Evolutionary conservation across 768 basidiomycete species (phyloP).

Genomic region (Neoboletus brunneissimus): DNA sequence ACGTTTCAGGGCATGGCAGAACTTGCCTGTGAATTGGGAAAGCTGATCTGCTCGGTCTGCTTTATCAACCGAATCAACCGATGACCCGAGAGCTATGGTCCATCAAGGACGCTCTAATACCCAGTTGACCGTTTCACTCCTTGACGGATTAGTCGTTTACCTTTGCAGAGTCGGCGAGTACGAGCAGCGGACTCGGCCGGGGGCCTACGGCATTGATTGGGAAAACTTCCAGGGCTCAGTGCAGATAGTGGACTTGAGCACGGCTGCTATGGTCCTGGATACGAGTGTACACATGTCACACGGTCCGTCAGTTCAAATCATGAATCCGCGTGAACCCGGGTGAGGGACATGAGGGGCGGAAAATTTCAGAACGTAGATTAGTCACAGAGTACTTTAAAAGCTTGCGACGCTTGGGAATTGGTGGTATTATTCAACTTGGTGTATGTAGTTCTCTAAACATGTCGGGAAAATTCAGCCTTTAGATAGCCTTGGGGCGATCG

Average conservation of each 20-base stretch:
- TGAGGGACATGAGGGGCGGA: neutral
- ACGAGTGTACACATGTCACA: neutral
- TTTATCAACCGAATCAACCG: neutral
- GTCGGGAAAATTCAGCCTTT: conserved; percentile 2
- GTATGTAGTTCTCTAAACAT: neutral
- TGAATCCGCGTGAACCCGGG: neutral
- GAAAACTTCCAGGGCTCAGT: neutral
- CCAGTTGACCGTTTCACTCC: neutral
- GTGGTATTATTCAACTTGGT: neutral
- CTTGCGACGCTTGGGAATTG: conserved; percentile 5
- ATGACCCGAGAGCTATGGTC: conserved; percentile 1
- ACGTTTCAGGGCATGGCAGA: neutral
- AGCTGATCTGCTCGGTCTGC: neutral
- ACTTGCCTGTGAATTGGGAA: neutral
- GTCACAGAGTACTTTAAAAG: neutral
- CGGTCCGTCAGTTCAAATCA: neutral
- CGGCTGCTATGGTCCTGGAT: conserved; percentile 3
- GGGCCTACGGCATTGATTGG: neutral
- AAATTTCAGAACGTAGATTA: neutral
- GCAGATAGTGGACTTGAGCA: neutral
- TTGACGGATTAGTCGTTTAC: neutral
- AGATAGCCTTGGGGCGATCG: conserved; percentile 12
- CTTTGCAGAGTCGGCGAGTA: neutral
- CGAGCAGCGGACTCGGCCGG: neutral
- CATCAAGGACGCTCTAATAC: neutral